Conservation (phyloP, 2,329 filamentous ascomycete species). For the Clonostachys sp. region DNA sequence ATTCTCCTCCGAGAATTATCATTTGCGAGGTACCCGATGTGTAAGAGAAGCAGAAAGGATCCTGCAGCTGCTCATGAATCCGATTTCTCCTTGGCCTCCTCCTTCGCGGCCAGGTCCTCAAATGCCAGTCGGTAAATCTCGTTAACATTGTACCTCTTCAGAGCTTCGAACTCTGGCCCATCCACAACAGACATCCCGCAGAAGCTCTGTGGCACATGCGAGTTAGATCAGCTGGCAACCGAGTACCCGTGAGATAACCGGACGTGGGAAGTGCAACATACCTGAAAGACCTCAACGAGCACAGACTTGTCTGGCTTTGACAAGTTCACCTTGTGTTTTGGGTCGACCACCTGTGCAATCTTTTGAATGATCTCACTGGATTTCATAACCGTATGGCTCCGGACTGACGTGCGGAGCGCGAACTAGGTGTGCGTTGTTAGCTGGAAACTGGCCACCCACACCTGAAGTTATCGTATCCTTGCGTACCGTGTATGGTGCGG, state of each 20-base stretch:
- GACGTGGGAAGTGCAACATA: constrained; percentile 27
- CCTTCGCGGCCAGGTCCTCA: constrained; percentile 4
- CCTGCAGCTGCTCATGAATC: too few relatives aligned
- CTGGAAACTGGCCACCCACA: neutral
- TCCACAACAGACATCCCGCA: constrained; percentile 78
- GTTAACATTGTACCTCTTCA: constrained; percentile 75
- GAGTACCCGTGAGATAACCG: constrained; percentile 1
- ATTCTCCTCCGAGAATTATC: too few relatives aligned
- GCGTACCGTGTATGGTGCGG: too few relatives aligned
- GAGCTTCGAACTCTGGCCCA: constrained; percentile 60
- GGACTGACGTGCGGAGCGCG: constrained; percentile 13
- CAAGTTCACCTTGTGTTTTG: constrained; percentile 73
- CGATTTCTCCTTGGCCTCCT: constrained; percentile 2
- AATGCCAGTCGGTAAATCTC: constrained; percentile 55
- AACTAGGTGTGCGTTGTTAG: too few relatives aligned
- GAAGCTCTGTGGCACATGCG: constrained; percentile 48
- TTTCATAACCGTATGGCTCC: constrained; percentile 66
- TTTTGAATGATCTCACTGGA: constrained; percentile 67
- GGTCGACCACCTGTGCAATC: constrained; percentile 61
- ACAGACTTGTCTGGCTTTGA: constrained; percentile 73
- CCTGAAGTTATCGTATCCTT: neutral
- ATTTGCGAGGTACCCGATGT: too few relatives aligned
- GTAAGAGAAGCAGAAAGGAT: too few relatives aligned
- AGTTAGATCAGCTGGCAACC: constrained; percentile 1
- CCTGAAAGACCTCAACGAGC: constrained; percentile 76